phyloP scores from a whole-genome alignment of 768 basidiomycete genomes.

The Lepiota brunneoincarnata region DNA sequence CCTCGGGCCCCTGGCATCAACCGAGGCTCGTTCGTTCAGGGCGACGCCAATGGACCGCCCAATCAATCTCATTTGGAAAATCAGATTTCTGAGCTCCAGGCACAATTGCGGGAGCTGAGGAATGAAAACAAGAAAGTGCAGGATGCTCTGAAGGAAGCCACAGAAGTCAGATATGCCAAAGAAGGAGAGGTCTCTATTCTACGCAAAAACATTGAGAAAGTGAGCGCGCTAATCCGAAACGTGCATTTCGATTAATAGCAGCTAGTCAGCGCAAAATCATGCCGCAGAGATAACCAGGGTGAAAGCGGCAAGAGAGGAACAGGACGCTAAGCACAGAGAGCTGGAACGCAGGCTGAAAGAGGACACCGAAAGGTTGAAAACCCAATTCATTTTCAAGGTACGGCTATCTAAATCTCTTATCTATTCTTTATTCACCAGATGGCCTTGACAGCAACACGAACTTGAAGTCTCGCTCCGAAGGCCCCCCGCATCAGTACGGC shows the following conservation, averaged over 20 bases:
- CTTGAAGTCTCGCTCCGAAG: conserved; percentile 55
- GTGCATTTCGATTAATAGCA: conserved; percentile 2
- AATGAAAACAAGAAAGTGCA: conserved; percentile 47
- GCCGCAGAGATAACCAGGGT: conserved; percentile 52
- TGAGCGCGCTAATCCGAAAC: conserved; percentile 19
- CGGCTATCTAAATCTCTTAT: conserved; percentile 12
- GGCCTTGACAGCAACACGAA: conserved; percentile 57
- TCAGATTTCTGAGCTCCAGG: conserved; percentile 28
- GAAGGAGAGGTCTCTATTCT: conserved; percentile 72
- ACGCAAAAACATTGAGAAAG: conserved; percentile 68
- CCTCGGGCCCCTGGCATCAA: neutral
- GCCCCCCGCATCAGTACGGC: conserved; percentile 42
- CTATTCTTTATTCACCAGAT: neutral
- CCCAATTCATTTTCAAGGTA: conserved; percentile 70
- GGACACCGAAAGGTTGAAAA: conserved; percentile 68
- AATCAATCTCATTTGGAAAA: conserved; percentile 12
- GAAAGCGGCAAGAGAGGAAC: conserved; percentile 58
- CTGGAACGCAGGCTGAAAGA: conserved; percentile 62
- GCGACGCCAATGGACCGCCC: neutral
- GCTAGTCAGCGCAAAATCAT: conserved; percentile 58
- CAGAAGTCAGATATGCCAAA: conserved; percentile 51
- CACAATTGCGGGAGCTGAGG: conserved; percentile 38
- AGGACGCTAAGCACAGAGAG: conserved; percentile 51
- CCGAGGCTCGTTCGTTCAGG: neutral
- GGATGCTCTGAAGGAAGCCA: conserved; percentile 42